These are phyloP conservation scores for Lodderomyces pseudojiufengensis DNA, from an alignment of 1,139 yeast species.

Conservation along the genomic window DNA sequence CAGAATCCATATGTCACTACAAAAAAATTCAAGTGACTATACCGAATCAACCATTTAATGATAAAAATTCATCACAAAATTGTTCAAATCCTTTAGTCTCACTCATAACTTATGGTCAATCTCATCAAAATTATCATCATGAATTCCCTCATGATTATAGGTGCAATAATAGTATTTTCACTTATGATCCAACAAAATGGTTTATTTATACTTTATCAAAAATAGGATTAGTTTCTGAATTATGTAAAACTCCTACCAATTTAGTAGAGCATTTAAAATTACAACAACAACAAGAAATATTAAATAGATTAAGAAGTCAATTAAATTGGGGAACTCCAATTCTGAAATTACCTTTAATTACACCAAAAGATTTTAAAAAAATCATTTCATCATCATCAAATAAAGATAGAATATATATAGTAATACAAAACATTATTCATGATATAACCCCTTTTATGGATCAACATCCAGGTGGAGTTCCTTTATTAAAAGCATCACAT, in stretches of 20 bases:
- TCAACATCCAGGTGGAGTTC: slow-evolving; percentile 71
- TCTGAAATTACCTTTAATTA: slow-evolving; percentile 55
- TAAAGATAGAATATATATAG: slow-evolving; percentile 39
- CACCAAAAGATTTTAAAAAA: slow-evolving; percentile 47
- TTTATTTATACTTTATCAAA: slow-evolving; percentile 38
- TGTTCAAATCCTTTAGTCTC: slow-evolving; percentile 50
- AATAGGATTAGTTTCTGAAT: slow-evolving; percentile 38
- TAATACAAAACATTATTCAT: slow-evolving; percentile 58
- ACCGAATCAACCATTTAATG: slow-evolving; percentile 60
- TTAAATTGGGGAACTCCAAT: slow-evolving; percentile 78
- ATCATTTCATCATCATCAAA: slow-evolving; percentile 34
- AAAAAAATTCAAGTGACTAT: slow-evolving; percentile 39
- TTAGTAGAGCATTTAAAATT: slow-evolving; percentile 53
- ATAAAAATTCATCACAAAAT: slow-evolving; percentile 51
- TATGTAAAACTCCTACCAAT: slow-evolving; percentile 41
- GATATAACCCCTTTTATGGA: slow-evolving; percentile 70
- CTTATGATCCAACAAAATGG: slow-evolving; percentile 71
- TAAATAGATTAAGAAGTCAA: slow-evolving; percentile 58
- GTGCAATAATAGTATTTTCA: slow-evolving; percentile 43
- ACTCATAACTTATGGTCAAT: slow-evolving; percentile 61
- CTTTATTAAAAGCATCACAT: slow-evolving; percentile 56
- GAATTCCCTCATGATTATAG: slow-evolving; percentile 71
- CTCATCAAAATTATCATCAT: slow-evolving; percentile 65
- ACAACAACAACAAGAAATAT: slow-evolving; percentile 61
- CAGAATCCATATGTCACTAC: slow-evolving; percentile 61